Conservation (phyloP, 495 filamentous ascomycete genomes). For the Neurospora intermedia region DNA sequence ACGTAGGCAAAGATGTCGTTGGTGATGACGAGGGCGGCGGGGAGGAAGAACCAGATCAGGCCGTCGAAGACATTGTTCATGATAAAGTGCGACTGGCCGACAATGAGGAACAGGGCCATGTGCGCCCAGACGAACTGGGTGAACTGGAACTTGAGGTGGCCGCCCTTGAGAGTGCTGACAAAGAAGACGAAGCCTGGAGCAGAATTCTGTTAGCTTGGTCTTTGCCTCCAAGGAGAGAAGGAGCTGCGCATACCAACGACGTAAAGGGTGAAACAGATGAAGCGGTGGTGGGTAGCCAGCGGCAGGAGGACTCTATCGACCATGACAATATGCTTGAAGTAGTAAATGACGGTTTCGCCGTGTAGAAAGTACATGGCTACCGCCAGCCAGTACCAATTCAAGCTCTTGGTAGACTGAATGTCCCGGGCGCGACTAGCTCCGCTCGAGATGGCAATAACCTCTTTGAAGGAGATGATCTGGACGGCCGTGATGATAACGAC, state of each 20-base stretch:
- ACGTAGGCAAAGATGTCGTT: conserved; percentile 99
- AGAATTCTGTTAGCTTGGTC: conserved; percentile 5
- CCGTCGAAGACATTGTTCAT: conserved; percentile 99
- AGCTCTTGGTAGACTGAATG: conserved; percentile 81
- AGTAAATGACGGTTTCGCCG: conserved; percentile 98
- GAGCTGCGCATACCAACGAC: conserved; percentile 65
- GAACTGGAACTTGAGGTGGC: conserved; percentile 96
- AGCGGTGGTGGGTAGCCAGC: conserved; percentile 93
- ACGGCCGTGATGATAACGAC: conserved; percentile 83
- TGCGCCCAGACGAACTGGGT: conserved; percentile 99
- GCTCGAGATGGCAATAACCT: conserved; percentile 96
- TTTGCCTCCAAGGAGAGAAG: background rate
- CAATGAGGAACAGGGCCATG: conserved; percentile 96
- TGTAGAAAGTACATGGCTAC: conserved; percentile 98
- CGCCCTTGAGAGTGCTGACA: conserved; percentile 88
- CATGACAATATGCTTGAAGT: conserved; percentile 95
- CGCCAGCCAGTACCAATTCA: conserved; percentile 99
- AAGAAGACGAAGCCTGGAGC: conserved; percentile 91
- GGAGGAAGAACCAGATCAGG: conserved; percentile 99
- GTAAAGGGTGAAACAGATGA: conserved; percentile 97
- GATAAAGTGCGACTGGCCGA: conserved; percentile 97
- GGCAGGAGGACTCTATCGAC: conserved; percentile 90
- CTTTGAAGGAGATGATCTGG: conserved; percentile 97
- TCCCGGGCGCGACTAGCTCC: conserved; percentile 85
- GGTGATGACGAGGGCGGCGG: conserved; percentile 87